These are phyloP conservation scores for Cryptomeria japonica DNA, from an alignment of 75 land plant species.

Conservation along the genomic window DNA sequence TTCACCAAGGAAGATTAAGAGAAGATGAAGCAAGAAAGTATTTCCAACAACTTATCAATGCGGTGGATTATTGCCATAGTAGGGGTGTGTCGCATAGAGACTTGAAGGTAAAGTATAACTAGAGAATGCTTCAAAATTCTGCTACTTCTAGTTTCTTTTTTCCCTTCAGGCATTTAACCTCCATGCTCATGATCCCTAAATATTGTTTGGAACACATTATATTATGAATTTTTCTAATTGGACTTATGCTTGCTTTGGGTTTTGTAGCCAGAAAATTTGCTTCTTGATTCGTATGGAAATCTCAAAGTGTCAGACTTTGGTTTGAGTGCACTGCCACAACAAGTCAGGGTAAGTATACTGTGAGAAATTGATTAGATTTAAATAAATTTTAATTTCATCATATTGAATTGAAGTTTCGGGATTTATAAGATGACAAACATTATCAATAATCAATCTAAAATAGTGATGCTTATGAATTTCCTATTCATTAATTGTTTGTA, in stretches of 20 bases:
- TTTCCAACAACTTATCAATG: constrained; percentile 47
- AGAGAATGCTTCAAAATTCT: background rate
- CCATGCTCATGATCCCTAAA: background rate
- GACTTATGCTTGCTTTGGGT: background rate
- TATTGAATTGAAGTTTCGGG: background rate
- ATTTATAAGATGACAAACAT: background rate
- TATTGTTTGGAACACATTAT: background rate
- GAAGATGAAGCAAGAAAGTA: constrained; percentile 50
- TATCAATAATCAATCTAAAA: no score
- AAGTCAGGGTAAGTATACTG: constrained; percentile 43
- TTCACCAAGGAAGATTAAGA: constrained; percentile 21
- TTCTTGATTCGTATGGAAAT: constrained; percentile 56
- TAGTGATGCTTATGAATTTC: background rate
- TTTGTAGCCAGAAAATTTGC: constrained; percentile 78
- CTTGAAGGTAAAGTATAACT: constrained; percentile 28
- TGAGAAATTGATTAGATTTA: background rate
- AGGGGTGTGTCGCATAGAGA: constrained; percentile 47
- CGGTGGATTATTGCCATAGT: constrained; percentile 52
- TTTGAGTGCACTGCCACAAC: constrained; percentile 74
- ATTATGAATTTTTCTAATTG: background rate
- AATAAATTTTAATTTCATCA: background rate
- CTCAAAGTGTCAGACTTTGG: constrained; percentile 86
- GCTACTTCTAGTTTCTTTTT: background rate
- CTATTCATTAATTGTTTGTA: background rate
- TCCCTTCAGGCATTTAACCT: background rate